A percentile compares a stretch with the other conserved stretches of the same genome.
These are phyloP conservation scores for Serendipita sp. DNA, from an alignment of 768 basidiomycete species.

Conservation along the genomic window DNA sequence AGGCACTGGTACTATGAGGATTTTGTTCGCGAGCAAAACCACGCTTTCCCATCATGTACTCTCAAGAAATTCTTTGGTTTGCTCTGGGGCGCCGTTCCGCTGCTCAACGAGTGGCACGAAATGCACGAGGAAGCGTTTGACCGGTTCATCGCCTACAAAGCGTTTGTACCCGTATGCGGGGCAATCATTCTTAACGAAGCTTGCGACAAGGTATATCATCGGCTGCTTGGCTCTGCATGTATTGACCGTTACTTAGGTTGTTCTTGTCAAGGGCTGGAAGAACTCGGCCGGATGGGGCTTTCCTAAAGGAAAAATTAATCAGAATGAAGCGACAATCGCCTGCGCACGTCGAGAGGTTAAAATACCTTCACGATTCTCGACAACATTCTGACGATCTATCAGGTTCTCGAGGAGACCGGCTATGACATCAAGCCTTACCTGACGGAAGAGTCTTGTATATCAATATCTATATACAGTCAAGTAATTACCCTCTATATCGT, in stretches of 20 bases:
- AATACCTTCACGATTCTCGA: not conserved
- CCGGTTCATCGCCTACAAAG: slow-evolving; percentile 92
- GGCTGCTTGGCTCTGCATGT: slow-evolving; percentile 47
- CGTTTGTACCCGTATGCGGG: slow-evolving; percentile 90
- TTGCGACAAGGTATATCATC: slow-evolving; percentile 77
- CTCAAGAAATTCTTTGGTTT: slow-evolving; percentile 89
- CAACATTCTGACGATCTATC: not conserved
- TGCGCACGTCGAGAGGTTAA: slow-evolving; percentile 88
- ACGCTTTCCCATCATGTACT: slow-evolving; percentile 68
- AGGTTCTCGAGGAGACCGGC: slow-evolving; percentile 96
- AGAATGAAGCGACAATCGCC: slow-evolving; percentile 62
- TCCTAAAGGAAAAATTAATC: slow-evolving; percentile 98
- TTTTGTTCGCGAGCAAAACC: slow-evolving; percentile 84
- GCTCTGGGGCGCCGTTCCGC: slow-evolving; percentile 71
- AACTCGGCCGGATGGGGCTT: slow-evolving; percentile 97
- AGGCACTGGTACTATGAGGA: slow-evolving; percentile 99
- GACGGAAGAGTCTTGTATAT: slow-evolving; percentile 52
- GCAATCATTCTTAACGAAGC: slow-evolving; percentile 86
- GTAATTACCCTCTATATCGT: slow-evolving; percentile 83
- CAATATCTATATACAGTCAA: slow-evolving; percentile 80
- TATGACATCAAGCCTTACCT: slow-evolving; percentile 67
- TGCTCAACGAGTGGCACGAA: slow-evolving; percentile 66
- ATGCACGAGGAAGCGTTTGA: slow-evolving; percentile 77
- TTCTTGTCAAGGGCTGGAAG: slow-evolving; percentile 98
- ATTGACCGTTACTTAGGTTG: slow-evolving; percentile 50